phyloP scores from a whole-genome alignment of 305 asterid species.

The Solanum hybrid region DNA sequence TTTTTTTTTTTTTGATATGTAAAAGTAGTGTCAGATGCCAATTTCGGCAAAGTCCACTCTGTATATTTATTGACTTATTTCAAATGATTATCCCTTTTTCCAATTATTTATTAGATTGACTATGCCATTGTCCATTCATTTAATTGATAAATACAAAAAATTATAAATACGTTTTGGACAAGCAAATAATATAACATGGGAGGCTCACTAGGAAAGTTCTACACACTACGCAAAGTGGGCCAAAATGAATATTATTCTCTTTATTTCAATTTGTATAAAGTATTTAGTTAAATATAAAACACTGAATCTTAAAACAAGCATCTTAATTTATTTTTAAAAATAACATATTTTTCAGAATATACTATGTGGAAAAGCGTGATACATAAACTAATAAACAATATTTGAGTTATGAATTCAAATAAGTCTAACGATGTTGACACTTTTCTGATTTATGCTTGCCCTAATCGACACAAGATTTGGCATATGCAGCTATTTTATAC shows the following conservation, averaged over 20 bases:
- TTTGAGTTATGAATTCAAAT: not conserved
- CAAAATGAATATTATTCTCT: not conserved
- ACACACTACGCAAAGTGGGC: not conserved
- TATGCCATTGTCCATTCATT: not conserved
- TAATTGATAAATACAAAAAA: not conserved
- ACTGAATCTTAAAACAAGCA: too few relatives aligned
- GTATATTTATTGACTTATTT: not conserved
- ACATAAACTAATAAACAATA: not conserved
- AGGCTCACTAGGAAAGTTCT: not conserved
- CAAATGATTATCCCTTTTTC: not conserved
- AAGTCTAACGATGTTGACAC: not conserved
- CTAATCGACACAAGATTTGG: not conserved
- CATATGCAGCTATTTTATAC: not conserved
- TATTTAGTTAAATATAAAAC: too few relatives aligned
- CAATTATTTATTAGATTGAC: not conserved
- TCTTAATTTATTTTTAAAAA: too few relatives aligned
- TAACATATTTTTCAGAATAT: not conserved
- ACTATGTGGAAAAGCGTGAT: not conserved
- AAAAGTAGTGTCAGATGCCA: too few relatives aligned
- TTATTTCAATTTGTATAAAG: too few relatives aligned
- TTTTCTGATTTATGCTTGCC: not conserved
- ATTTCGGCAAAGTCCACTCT: not conserved
- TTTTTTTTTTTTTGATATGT: too few relatives aligned
- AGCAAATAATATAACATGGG: not conserved
- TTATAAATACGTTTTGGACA: not conserved